phyloP scores from a whole-genome alignment of 352 stramenopile genomes.

The Phytopythium litorale region DNA sequence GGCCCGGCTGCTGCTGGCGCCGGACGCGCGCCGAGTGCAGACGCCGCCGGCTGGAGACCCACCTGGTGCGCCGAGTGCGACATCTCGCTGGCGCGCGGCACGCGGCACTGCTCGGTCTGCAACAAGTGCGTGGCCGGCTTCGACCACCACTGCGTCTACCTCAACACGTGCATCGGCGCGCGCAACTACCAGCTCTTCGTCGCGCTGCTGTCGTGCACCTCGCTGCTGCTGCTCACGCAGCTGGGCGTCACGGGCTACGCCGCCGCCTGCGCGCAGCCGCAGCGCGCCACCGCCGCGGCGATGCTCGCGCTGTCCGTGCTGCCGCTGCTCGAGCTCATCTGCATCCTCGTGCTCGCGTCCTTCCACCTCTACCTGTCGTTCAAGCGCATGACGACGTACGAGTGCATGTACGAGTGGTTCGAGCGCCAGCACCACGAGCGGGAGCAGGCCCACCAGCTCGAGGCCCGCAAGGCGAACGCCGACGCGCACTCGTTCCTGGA shows the following conservation, averaged over 20 bases:
- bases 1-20: neutral
- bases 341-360: conserved; percentile 43
- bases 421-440: conserved; percentile 8
- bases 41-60: neutral
- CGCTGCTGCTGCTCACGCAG: conserved; percentile 53
- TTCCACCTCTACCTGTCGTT: conserved; percentile 69
- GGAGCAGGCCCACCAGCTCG: neutral
- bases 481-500: conserved; percentile 1
- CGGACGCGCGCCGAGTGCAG: neutral
- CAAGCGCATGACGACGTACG: conserved; percentile 45
- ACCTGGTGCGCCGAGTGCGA: conserved; percentile 35
- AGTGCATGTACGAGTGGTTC: conserved; percentile 49
- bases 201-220: conserved; percentile 48
- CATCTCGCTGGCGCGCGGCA: conserved; percentile 24
- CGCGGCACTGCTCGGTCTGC: conserved; percentile 90
- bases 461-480: neutral
- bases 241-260: conserved; percentile 42
- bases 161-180: conserved; percentile 93
- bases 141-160: conserved; percentile 95
- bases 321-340: conserved; percentile 52
- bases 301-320: conserved; percentile 37
- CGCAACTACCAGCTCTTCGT: conserved; percentile 67
- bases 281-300: conserved; percentile 3
- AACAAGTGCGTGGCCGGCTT: conserved; percentile 93
- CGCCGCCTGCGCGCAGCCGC: conserved; percentile 18